Percentiles rank a stretch among this genome's conserved stretches.
Conservation (phyloP, 495 filamentous ascomycete genomes). For the Neurospora intermedia region DNA sequence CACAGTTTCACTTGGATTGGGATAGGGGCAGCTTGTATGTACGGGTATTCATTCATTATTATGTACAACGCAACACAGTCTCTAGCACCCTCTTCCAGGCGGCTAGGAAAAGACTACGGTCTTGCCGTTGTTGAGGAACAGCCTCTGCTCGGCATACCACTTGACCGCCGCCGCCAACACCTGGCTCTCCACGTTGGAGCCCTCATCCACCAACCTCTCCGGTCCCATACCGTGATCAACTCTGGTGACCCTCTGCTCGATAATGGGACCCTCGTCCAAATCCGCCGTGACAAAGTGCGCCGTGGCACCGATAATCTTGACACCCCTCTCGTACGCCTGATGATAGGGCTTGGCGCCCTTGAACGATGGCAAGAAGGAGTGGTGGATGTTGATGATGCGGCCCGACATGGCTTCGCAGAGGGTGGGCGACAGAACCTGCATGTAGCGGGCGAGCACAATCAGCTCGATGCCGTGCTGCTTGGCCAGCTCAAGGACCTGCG, state of each 20-base stretch:
- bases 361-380: constrained; percentile 67
- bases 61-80: background rate
- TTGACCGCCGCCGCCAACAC: constrained; percentile 62
- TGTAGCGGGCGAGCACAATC: constrained; percentile 69
- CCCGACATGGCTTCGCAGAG: constrained; percentile 63
- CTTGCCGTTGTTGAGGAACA: constrained; percentile 61
- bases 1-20: background rate
- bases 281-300: constrained; percentile 70
- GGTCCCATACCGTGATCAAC: constrained; percentile 61
- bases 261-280: constrained; percentile 68
- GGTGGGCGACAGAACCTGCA: constrained; percentile 67
- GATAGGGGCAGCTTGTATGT: background rate
- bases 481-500: constrained; percentile 52
- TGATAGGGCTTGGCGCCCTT: constrained; percentile 77
- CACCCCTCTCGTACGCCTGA: constrained; percentile 65
- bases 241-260: constrained; percentile 62
- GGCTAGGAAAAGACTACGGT: constrained; percentile 54
- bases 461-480: constrained; percentile 54
- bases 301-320: constrained; percentile 71
- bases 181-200: constrained; percentile 65
- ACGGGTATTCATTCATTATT: background rate
- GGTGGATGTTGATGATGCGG: constrained; percentile 74
- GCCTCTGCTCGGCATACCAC: constrained; percentile 59
- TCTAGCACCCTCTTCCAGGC: constrained; percentile 3
- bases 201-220: constrained; percentile 59